Evolutionary conservation across 345 rosid genomes (phyloP).

Genomic region (Angophora floribunda): DNA sequence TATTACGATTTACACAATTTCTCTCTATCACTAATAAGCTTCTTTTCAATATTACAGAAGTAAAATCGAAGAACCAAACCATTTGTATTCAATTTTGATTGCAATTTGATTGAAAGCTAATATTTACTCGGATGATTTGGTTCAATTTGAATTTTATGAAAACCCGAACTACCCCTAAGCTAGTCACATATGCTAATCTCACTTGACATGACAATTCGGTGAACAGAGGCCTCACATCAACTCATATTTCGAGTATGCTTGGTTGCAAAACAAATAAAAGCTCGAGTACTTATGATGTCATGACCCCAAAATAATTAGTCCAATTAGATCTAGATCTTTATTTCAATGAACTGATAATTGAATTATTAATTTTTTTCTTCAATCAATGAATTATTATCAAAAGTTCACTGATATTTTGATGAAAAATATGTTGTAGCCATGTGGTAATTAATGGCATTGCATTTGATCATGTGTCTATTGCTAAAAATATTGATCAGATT

Average conservation of each 20-base stretch:
- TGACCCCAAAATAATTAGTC: background rate
- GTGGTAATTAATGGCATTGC: background rate
- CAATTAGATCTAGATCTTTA: background rate
- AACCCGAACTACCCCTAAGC: no score
- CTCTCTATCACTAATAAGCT: no score
- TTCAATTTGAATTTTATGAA: no score
- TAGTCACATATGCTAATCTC: fast-evolving
- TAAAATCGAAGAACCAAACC: no score
- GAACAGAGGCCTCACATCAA: background rate
- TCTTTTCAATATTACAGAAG: no score
- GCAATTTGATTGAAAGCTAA: no score
- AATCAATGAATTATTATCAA: background rate
- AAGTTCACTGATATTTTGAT: background rate
- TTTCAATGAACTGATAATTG: background rate
- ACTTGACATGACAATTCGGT: background rate
- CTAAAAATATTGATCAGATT: background rate
- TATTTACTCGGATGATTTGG: no score
- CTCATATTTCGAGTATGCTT: background rate
- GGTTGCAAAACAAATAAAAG: background rate
- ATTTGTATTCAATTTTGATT: no score
- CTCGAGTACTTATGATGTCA: background rate
- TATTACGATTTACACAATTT: no score
- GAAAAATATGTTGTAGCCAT: background rate
- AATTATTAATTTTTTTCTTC: background rate
- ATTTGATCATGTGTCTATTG: background rate